phyloP scores from a whole-genome alignment of 257 asterid genomes.

The Solanum pinnatisectum region DNA sequence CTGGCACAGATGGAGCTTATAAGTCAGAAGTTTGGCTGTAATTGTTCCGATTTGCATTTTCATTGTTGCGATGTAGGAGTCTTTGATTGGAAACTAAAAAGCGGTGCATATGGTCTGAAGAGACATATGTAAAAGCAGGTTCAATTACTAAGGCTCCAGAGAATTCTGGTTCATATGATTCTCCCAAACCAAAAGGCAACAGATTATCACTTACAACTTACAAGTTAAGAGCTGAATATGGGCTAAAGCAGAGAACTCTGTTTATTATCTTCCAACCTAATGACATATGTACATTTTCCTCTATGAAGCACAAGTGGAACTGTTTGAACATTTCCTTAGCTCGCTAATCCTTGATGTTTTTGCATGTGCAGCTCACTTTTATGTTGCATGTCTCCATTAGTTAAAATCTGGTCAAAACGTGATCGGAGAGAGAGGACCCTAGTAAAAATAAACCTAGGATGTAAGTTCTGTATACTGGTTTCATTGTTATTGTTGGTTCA shows the following conservation, averaged over 20 bases:
- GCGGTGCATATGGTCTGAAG: background rate
- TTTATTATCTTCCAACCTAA: background rate
- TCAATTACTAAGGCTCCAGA: background rate
- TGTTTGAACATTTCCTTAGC: background rate
- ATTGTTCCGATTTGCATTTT: background rate
- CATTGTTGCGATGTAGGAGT: background rate
- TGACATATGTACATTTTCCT: background rate
- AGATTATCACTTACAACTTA: background rate
- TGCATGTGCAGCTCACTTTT: slow-evolving; percentile 59
- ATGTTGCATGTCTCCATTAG: slow-evolving; percentile 33
- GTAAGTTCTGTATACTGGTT: slow-evolving; percentile 25
- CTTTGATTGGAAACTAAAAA: background rate
- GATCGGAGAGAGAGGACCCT: slow-evolving; percentile 16
- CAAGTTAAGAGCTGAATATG: background rate
- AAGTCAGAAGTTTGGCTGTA: background rate
- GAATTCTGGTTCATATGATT: background rate
- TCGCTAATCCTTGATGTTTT: background rate
- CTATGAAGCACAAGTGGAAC: background rate
- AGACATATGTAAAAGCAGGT: background rate
- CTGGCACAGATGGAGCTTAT: background rate
- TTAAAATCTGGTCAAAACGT: slow-evolving; percentile 30
- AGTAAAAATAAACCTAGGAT: slow-evolving; percentile 6
- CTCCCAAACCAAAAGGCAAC: background rate
- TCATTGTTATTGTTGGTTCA: background rate
- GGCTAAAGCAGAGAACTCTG: background rate